phyloP scores from a whole-genome alignment of 2,329 filamentous ascomycete genomes.

The Penicillium capsulatum region DNA sequence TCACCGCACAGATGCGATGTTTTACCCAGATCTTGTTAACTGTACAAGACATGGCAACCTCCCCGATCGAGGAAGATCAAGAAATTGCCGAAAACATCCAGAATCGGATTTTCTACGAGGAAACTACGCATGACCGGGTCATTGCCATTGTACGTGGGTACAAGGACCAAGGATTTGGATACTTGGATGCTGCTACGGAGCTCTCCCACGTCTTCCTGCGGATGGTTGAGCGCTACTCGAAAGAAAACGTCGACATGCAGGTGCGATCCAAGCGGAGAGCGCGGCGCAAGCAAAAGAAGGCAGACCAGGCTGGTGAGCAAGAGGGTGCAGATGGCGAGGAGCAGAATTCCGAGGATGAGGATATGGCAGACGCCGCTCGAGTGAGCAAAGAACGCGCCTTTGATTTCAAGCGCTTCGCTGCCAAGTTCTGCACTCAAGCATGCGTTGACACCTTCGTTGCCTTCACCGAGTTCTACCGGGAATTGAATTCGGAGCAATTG shows the following conservation, averaged over 20 bases:
- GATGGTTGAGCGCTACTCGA: conserved; percentile 88
- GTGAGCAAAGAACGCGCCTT: conserved; percentile 83
- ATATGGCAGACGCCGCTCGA: conserved; percentile 65
- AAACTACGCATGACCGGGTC: conserved; percentile 84
- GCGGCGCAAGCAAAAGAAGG: conserved; percentile 62
- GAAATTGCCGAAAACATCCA: conserved; percentile 98
- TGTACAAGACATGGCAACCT: conserved; percentile 86
- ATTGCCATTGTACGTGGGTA: conserved; percentile 77
- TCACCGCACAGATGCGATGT: conserved; percentile 85
- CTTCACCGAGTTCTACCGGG: conserved; percentile 74
- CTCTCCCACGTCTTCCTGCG: conserved; percentile 86
- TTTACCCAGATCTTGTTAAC: conserved; percentile 93
- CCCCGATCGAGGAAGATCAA: conserved; percentile 82
- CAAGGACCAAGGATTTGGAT: conserved; percentile 90
- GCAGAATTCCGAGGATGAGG: conserved; percentile 64
- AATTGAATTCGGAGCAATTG: conserved; percentile 73
- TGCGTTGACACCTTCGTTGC: conserved; percentile 85
- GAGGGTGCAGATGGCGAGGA: conserved; percentile 54
- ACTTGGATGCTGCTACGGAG: conserved; percentile 87
- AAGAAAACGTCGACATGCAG: conserved; percentile 91
- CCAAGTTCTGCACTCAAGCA: conserved; percentile 75
- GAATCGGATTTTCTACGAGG: conserved; percentile 97
- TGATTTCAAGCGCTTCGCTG: conserved; percentile 79
- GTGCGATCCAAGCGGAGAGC: conserved; percentile 75
- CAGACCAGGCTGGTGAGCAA: conserved; percentile 38